These are phyloP conservation scores for Microstroma glucosiphilum DNA, from an alignment of 1,284 basidiomycete species.

Conservation along the genomic window DNA sequence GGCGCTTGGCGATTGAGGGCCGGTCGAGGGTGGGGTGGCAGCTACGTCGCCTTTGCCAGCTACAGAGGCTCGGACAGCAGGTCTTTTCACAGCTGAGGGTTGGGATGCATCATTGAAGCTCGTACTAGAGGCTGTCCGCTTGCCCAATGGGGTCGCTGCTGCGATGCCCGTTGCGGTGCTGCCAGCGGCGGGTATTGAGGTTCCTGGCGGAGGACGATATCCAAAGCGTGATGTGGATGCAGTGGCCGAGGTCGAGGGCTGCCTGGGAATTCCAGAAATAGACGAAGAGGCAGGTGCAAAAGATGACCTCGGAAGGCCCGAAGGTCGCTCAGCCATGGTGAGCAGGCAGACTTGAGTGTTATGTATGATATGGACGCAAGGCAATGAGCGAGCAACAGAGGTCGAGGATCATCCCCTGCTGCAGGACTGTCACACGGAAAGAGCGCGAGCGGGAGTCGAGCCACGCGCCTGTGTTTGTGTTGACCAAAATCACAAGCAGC, in stretches of 20 bases:
- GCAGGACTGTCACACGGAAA: too few relatives aligned
- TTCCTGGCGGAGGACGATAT: neutral
- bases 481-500: too few relatives aligned
- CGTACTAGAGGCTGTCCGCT: slow-evolving; percentile 1
- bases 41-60: neutral
- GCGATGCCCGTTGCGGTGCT: neutral
- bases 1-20: neutral
- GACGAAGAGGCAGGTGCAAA: neutral
- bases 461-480: too few relatives aligned
- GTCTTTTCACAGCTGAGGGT: neutral
- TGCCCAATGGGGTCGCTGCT: slow-evolving; percentile 4
- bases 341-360: too few relatives aligned
- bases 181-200: neutral
- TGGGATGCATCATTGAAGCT: neutral
- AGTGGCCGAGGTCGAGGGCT: neutral
- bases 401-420: too few relatives aligned
- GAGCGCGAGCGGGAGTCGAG: too few relatives aligned
- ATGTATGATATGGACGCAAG: too few relatives aligned
- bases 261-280: neutral
- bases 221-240: neutral
- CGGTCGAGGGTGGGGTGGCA: neutral
- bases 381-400: too few relatives aligned
- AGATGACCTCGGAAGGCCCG: too few relatives aligned
- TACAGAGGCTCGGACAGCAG: neutral
- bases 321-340: too few relatives aligned